Base-by-base conservation (phyloP, 176 grass and related monocot species). In the Carex kokanica region DNA sequence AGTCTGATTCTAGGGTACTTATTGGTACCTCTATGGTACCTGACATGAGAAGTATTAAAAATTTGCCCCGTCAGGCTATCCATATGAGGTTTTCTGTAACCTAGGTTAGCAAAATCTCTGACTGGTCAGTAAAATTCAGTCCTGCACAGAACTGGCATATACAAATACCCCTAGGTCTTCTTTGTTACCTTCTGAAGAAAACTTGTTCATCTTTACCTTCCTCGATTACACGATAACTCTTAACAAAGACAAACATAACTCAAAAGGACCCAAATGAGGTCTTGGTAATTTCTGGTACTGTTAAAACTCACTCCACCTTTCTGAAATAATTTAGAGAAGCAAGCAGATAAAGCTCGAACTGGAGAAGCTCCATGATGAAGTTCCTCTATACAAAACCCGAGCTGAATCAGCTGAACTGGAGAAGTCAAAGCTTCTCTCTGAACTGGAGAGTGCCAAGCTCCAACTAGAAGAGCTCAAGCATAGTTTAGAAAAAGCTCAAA, bases 391-490 rank as follows among this genome's bases (percentile, higher is more conserved):
- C 62, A 90, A 87, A 91, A 34, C 78, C 56, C 73, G 75, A 81
- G 88, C 84, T 56, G 87, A 95, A 87, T 85, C 54, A 70, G 83
- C 89, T 52, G 86, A 93, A 77, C 81, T 86, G 89, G 75, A 82
- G 47, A 98, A 91, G 66, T 87, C 81, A 53, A 75, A 83, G 12
- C 78, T 88, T 32, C 59, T 90, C 36, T 79, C 88, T 78, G 92
- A 95, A 74, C 87, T 95, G 80, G 89, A 91, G 71, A 86, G 69
- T 66, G 85, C 89, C 60, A 93, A 87, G 21, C 89, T 73, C 29
- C 34, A 90, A 36, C 17, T 93, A 83, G 92, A 95, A 80, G 92
- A 93, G 51, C 82, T 95, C 70, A 98, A 98, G 72, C 82, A 86
- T 83, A 88, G 83, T 78, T 84, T 98, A 72, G 95, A 98, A 73